phyloP scores from a whole-genome alignment of 2,329 filamentous ascomycete species.

The Aspergillus oerlinghausenensis region DNA sequence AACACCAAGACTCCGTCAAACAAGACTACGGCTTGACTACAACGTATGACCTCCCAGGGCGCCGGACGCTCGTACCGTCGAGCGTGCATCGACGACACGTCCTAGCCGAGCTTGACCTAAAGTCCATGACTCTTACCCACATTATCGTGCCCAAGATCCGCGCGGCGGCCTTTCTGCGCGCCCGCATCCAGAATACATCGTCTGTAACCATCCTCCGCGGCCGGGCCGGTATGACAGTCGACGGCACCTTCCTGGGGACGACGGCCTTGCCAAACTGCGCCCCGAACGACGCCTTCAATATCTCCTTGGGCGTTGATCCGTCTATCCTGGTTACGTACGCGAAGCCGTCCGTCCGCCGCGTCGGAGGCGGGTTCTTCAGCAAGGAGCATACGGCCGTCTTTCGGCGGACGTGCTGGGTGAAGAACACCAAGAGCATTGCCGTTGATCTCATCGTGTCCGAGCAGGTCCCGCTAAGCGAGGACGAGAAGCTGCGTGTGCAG shows the following conservation, averaged over 20 bases:
- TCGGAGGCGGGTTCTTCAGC: conserved; percentile 25
- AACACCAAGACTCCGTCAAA: conserved; percentile 32
- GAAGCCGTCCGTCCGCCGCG: conserved; percentile 24
- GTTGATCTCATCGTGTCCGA: conserved; percentile 27
- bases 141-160: conserved; percentile 38
- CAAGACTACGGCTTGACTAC: conserved; percentile 41
- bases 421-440: conserved; percentile 25
- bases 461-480: conserved; percentile 30
- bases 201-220: conserved; percentile 26
- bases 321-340: conserved; percentile 27
- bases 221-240: conserved; percentile 23
- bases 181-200: conserved; percentile 37
- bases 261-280: conserved; percentile 21
- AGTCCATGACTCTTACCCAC: conserved; percentile 32
- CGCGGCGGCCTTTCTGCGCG: conserved; percentile 37
- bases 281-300: conserved; percentile 24
- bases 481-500: conserved; percentile 26
- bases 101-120: conserved; percentile 33
- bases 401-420: conserved; percentile 26
- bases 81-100: conserved; percentile 33
- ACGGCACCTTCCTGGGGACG: conserved; percentile 28
- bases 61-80: conserved; percentile 34
- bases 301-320: conserved; percentile 32
- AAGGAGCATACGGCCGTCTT: conserved; percentile 29
- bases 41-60: conserved; percentile 37